These are phyloP conservation scores for Debaryomyces maramus DNA, from an alignment of 805 yeast genomes.

Conservation along the genomic window DNA sequence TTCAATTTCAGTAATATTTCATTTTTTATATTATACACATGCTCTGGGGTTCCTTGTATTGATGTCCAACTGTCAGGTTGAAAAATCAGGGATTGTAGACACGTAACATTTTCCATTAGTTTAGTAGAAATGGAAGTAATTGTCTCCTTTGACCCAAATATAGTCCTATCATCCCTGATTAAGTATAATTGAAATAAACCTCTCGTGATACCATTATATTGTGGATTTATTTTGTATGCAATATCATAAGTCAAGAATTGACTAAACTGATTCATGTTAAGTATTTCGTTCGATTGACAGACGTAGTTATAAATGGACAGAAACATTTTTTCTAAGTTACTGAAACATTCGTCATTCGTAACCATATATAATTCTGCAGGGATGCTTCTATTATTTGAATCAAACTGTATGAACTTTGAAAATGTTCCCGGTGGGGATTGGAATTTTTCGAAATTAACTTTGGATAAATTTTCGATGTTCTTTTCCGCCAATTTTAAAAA, in stretches of 20 bases:
- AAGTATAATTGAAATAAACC: slow-evolving; percentile 63
- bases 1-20: slow-evolving; percentile 15
- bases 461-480: slow-evolving; percentile 7
- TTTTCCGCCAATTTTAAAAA: slow-evolving; percentile 19
- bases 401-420: slow-evolving; percentile 37
- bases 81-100: slow-evolving; percentile 34
- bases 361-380: slow-evolving; percentile 33
- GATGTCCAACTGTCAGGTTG: slow-evolving; percentile 23
- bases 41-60: slow-evolving; percentile 13
- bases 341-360: slow-evolving; percentile 20
- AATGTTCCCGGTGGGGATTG: slow-evolving; percentile 24
- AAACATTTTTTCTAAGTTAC: slow-evolving; percentile 20
- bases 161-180: slow-evolving; percentile 59
- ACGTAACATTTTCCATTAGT: slow-evolving; percentile 45
- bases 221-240: slow-evolving; percentile 18
- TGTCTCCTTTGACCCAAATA: slow-evolving; percentile 47
- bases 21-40: slow-evolving; percentile 5
- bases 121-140: slow-evolving; percentile 15
- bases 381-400: slow-evolving; percentile 36
- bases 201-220: slow-evolving; percentile 52
- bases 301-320: slow-evolving; percentile 18
- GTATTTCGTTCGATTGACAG: slow-evolving; percentile 16
- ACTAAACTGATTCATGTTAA: slow-evolving; percentile 24
- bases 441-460: neutral
- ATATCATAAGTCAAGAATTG: slow-evolving; percentile 29